These are phyloP conservation scores for Cyberlindnera xishuangbannaensis DNA, from an alignment of 805 yeast genomes.

Conservation along the genomic window DNA sequence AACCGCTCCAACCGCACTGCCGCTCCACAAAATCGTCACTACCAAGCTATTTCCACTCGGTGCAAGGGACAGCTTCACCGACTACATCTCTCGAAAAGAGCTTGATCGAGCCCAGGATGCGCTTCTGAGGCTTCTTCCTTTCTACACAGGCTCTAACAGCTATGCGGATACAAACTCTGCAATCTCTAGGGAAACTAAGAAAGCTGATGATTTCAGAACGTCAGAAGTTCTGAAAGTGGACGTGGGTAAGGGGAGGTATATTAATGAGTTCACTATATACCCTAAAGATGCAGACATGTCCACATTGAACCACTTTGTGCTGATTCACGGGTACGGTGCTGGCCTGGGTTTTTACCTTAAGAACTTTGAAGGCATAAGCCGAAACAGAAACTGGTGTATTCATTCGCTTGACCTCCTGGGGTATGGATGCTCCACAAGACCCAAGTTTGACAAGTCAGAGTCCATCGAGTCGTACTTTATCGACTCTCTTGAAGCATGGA, in stretches of 20 bases:
- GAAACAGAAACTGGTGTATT: conserved; percentile 51
- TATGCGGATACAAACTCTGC: conserved; percentile 19
- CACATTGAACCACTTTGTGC: conserved; percentile 47
- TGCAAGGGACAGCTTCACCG: conserved; percentile 44
- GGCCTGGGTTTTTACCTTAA: conserved; percentile 80
- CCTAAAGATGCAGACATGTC: conserved; percentile 36
- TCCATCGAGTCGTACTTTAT: conserved; percentile 34
- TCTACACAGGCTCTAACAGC: conserved; percentile 27
- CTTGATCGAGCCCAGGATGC: conserved; percentile 42
- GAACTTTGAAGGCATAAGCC: conserved; percentile 54
- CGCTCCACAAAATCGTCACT: conserved; percentile 41
- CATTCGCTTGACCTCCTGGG: conserved; percentile 89
- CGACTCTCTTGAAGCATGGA: conserved; percentile 63
- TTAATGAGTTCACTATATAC: conserved; percentile 71
- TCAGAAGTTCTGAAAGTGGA: conserved; percentile 31
- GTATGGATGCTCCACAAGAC: conserved; percentile 85
- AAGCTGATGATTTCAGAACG: conserved; percentile 16
- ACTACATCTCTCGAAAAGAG: conserved; percentile 37
- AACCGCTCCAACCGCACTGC: conserved; percentile 65
- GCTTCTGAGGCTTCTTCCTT: conserved; percentile 40
- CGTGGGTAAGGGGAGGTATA: conserved; percentile 43
- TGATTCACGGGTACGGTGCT: conserved; percentile 95
- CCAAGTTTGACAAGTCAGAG: conserved; percentile 41
- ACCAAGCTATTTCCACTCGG: conserved; percentile 54
- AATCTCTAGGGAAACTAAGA: conserved; percentile 3